Percentiles rank a stretch among this genome's conserved stretches.
These are phyloP conservation scores for Lagenidium giganteum DNA, from an alignment of 352 stramenopile genomes.

Conservation along the genomic window DNA sequence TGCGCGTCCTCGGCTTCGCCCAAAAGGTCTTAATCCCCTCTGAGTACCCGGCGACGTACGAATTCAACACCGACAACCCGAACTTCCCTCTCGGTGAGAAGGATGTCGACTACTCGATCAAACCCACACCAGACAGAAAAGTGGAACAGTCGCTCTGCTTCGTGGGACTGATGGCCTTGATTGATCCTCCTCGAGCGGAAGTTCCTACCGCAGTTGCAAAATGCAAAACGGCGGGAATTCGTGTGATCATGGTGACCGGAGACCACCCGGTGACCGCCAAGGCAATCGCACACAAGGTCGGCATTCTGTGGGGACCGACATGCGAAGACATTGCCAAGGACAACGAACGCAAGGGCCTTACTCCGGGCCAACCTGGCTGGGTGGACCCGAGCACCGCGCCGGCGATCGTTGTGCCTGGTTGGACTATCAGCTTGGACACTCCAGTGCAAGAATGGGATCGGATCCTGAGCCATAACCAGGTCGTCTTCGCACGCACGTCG, in stretches of 20 bases:
- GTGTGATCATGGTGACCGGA: slow-evolving; percentile 92
- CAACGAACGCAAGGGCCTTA: slow-evolving; percentile 41
- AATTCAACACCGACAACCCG: slow-evolving; percentile 68
- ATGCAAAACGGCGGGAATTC: slow-evolving; percentile 88
- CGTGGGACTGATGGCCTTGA: slow-evolving; percentile 92
- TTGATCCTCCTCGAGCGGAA: slow-evolving; percentile 89
- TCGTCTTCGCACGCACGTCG: slow-evolving; percentile 94
- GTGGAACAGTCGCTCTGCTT: slow-evolving; percentile 76
- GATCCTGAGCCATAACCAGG: slow-evolving; percentile 69
- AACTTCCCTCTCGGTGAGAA: slow-evolving; percentile 76
- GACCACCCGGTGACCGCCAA: slow-evolving; percentile 91
- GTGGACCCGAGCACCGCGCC: slow-evolving; percentile 48
- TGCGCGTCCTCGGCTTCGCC: slow-evolving; percentile 41
- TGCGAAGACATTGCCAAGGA: slow-evolving; percentile 69
- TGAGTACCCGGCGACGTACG: slow-evolving; percentile 29
- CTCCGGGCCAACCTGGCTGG: slow-evolving; percentile 52
- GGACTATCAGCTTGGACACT: slow-evolving; percentile 61
- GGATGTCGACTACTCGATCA: slow-evolving; percentile 59
- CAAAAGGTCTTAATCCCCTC: slow-evolving; percentile 35
- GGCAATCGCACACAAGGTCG: slow-evolving; percentile 89
- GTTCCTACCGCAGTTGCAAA: slow-evolving; percentile 84
- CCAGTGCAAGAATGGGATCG: slow-evolving; percentile 73
- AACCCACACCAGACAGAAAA: slow-evolving; percentile 54
- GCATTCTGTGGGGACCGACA: slow-evolving; percentile 85
- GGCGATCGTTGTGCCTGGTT: slow-evolving; percentile 76